Conservation (phyloP, 441 rosid genomes). For the Flueggea neowawraea region DNA sequence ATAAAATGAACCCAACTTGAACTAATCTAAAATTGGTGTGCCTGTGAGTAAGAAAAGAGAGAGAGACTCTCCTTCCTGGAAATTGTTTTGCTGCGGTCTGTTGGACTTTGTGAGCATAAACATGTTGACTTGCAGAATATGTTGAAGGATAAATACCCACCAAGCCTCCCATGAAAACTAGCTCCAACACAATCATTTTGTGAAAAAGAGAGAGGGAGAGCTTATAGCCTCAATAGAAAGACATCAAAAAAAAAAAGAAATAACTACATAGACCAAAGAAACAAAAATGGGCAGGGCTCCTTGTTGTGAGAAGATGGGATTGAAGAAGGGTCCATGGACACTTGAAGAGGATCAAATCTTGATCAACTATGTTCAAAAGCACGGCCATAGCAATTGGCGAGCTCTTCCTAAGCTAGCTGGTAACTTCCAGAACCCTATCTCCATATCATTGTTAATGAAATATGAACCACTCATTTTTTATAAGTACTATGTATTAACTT, state of each 20-base stretch:
- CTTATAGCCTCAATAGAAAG: not conserved
- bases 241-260: not conserved
- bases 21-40: too few relatives aligned
- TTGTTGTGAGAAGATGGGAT: constrained; percentile 29
- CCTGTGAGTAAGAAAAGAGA: too few relatives aligned
- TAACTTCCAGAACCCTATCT: constrained; percentile 13
- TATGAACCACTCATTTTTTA: too few relatives aligned
- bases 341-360: constrained; percentile 38
- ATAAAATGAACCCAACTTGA: too few relatives aligned
- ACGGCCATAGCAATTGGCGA: constrained; percentile 44
- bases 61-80: too few relatives aligned
- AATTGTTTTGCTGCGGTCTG: not conserved
- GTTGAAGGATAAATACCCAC: not conserved
- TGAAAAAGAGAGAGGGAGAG: not conserved
- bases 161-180: too few relatives aligned
- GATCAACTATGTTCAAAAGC: constrained; percentile 26
- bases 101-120: not conserved
- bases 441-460: not conserved
- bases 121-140: not conserved
- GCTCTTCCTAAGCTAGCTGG: constrained; percentile 41
- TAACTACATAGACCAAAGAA: not conserved
- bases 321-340: constrained; percentile 41
- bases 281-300: constrained; percentile 37
- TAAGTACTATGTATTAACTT: too few relatives aligned
- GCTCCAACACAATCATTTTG: too few relatives aligned